These are phyloP conservation scores for Debaryomyces subglobosus DNA, from an alignment of 1,139 yeast genomes.

Conservation along the genomic window DNA sequence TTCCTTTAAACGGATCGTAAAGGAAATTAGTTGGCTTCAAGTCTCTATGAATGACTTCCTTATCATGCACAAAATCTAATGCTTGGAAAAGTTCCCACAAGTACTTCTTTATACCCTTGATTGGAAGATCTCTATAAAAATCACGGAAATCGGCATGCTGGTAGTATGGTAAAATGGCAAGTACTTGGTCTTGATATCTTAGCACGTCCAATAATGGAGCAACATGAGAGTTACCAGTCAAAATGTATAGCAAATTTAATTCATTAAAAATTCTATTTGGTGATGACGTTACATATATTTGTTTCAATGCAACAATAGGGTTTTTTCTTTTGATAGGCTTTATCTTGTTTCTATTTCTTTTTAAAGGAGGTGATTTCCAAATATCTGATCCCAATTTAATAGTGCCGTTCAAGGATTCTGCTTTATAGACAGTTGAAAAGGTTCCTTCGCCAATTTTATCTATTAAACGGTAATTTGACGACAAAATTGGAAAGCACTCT, in stretches of 20 bases:
- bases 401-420: slow-evolving; percentile 64
- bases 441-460: slow-evolving; percentile 97
- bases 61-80: slow-evolving; percentile 71
- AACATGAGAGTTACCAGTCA: slow-evolving; percentile 71
- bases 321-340: slow-evolving; percentile 26
- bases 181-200: slow-evolving; percentile 85
- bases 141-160: slow-evolving; percentile 90
- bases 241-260: slow-evolving; percentile 68
- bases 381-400: slow-evolving; percentile 41
- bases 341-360: slow-evolving; percentile 21
- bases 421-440: slow-evolving; percentile 87
- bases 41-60: slow-evolving; percentile 84
- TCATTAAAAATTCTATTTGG: slow-evolving; percentile 91
- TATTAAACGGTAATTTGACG: slow-evolving; percentile 62
- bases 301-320: slow-evolving; percentile 84
- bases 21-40: slow-evolving; percentile 88
- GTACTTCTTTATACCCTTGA: slow-evolving; percentile 79
- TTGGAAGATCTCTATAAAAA: slow-evolving; percentile 77
- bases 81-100: slow-evolving; percentile 79
- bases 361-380: slow-evolving; percentile 53
- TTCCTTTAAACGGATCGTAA: slow-evolving; percentile 72
- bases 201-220: slow-evolving; percentile 90
- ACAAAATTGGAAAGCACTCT: slow-evolving; percentile 63
- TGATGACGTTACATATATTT: slow-evolving; percentile 93
- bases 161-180: slow-evolving; percentile 90